Evolutionary conservation across 805 yeast genomes (phyloP), one percentile per base, ranked within the genome.

Genomic region (Candida glaebosa): DNA sequence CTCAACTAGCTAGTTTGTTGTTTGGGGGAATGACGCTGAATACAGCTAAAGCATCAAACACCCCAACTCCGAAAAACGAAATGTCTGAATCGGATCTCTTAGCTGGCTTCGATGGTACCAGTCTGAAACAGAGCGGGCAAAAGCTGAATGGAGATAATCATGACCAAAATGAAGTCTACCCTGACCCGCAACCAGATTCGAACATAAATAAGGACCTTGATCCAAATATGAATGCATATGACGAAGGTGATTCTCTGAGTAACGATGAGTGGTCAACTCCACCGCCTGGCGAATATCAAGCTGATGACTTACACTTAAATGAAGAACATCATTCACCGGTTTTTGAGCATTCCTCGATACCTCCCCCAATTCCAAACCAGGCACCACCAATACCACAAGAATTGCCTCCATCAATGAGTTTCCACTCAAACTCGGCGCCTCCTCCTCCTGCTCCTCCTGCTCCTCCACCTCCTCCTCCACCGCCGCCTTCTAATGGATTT

Each of bases 1-100:
- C 81, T 2, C 76, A 76, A 39, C 60, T 78, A 39, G 82, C 82
- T 1, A 73, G 72, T 37, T 60, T 77, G 56, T 58, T 77, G 39
- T 77, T 78, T 55, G 75, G 76, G 1, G 80, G 79, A 4, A 67
- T 70, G 69, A 57, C 72, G 9, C 69, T 67, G 41, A 69, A 73
- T 18, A 56, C 62, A 18, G 45, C 55, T 7, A 52, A 55, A 32
- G 46, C 45, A 6, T 18, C 46, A 9, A 43, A 30, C 5, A 22
- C 39, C 12, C 31, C 31, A 6, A 49, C 57, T 2, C 49, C 54
- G 14, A 37, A 43, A 30, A 47, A 37, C 6, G 35, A 35, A 14
- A 14, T 37, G 18, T 15, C 35, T 18, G 42, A 39, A 15, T 12
- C 17, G 6, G 38, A 20, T n/a, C 30, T 35, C 24, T 35, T 35